Evolutionary conservation across 2,329 filamentous ascomycete genomes (phyloP).

Genomic region (Aureobasidium sp.): DNA sequence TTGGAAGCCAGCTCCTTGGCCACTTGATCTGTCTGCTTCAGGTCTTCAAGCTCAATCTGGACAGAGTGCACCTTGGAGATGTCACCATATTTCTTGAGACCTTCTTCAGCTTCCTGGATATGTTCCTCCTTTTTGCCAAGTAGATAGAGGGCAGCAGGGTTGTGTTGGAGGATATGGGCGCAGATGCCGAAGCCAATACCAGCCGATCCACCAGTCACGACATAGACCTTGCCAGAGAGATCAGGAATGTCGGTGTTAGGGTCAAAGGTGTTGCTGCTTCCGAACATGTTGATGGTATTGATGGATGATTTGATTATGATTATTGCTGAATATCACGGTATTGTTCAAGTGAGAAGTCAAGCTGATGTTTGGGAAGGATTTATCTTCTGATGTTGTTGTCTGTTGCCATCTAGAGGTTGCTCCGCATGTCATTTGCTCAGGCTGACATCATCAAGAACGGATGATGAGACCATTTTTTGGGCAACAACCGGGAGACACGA

Average conservation of each 20-base stretch:
- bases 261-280: slow-evolving; percentile 32
- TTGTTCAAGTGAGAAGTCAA: neutral
- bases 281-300: slow-evolving; percentile 11
- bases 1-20: slow-evolving; percentile 37
- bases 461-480: slow-evolving; percentile 1
- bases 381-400: neutral
- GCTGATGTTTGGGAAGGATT: neutral
- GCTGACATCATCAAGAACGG: neutral
- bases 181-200: slow-evolving; percentile 47
- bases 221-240: slow-evolving; percentile 35
- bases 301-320: neutral
- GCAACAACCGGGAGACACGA: neutral
- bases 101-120: slow-evolving; percentile 38
- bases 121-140: slow-evolving; percentile 45
- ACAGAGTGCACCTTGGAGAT: slow-evolving; percentile 37
- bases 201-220: slow-evolving; percentile 44
- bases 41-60: slow-evolving; percentile 41
- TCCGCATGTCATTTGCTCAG: slow-evolving; percentile 4
- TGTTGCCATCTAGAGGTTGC: neutral
- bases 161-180: slow-evolving; percentile 47
- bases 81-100: slow-evolving; percentile 40
- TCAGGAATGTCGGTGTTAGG: slow-evolving; percentile 36
- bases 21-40: slow-evolving; percentile 40
- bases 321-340: neutral
- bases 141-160: slow-evolving; percentile 40